Evolutionary conservation across 495 filamentous ascomycete genomes (phyloP), one percentile per base, ranked within the genome.

Genomic region (Amphirosellinia nigrospora): DNA sequence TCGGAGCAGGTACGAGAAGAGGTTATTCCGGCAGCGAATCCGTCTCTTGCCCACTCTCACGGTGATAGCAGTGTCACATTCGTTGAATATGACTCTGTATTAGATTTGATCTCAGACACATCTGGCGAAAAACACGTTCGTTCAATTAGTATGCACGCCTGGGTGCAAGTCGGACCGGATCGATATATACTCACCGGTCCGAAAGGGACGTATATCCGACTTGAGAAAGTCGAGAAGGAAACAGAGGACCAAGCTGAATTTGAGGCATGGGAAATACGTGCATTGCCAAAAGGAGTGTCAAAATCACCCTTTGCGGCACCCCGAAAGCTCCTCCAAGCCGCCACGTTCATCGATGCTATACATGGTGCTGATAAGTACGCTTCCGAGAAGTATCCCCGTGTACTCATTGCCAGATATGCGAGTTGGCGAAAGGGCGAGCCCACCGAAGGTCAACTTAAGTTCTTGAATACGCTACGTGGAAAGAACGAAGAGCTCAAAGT

Each of bases 31-130:
- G 16, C 0, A 58, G 13, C 39, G 55, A 10, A 10, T 34, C 26
- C 34, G 15, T 13, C 64, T 39, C 30, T 21, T 21, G 45, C 9
- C n/a, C 21, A 66, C 5, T 55, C 59, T 41, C 32, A 48, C 9
- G 60, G 64, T 8, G 56, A 55, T 5, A 74, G 78, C 26, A 83
- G 74, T 4, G 78, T 96, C 30, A 87, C 85, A 0, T 97, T 97
- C 71, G 94, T 91, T 19, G 92, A 96, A 70, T 99, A 98, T 72
- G 93, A 94, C 68, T 93, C 89, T 1, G 87, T 99, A 26, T 89
- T 90, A 73, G 95, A 97, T 75, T 85, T 99, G 36, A 89, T 99
- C 19, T 85, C 87, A n/a, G 96, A 98, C 77, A 89, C 90, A 7
- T 89, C 88, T 11, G 86, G 86, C 43, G 94, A 98, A 68, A 84